phyloP scores from a whole-genome alignment of 176 grass and related monocot species.

The Lolium multiflorum region DNA sequence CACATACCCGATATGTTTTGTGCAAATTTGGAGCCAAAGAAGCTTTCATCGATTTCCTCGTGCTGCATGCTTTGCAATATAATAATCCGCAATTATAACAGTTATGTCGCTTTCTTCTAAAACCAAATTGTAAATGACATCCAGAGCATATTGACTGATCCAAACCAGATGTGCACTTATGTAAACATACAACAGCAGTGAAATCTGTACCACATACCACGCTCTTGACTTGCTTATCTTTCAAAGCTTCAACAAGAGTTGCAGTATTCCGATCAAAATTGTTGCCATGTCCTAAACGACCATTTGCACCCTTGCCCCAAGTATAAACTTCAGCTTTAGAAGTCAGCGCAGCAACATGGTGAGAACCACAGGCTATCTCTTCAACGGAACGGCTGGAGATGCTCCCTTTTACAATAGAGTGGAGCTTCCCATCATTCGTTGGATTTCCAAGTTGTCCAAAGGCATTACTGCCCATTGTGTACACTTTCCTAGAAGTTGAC shows the following conservation, averaged over 20 bases:
- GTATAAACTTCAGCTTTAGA: conserved; percentile 77
- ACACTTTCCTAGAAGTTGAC: conserved; percentile 59
- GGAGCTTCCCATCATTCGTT: conserved; percentile 57
- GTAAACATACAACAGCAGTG: conserved; percentile 67
- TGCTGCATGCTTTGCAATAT: conserved; percentile 77
- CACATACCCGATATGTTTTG: conserved; percentile 76
- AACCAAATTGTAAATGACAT: conserved; percentile 68
- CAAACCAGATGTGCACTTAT: conserved; percentile 58
- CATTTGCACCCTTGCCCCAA: conserved; percentile 79
- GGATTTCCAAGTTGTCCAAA: conserved; percentile 74
- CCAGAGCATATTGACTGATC: conserved; percentile 73
- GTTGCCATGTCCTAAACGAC: conserved; percentile 69
- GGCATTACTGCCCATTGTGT: conserved; percentile 73
- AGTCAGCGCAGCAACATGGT: conserved; percentile 78
- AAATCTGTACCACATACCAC: conserved; percentile 69
- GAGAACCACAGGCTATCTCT: conserved; percentile 76
- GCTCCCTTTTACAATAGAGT: conserved; percentile 61
- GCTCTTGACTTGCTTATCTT: conserved; percentile 82
- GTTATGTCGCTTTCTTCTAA: conserved; percentile 80
- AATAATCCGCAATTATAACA: conserved; percentile 85
- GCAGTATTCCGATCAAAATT: conserved; percentile 55
- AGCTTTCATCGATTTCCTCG: conserved; percentile 64
- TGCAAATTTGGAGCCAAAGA: conserved; percentile 69
- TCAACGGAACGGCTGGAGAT: conserved; percentile 61
- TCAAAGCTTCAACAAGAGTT: conserved; percentile 71